Evolutionary conservation across 2,329 filamentous ascomycete genomes (phyloP).

Genomic region (Claviceps sp.): DNA sequence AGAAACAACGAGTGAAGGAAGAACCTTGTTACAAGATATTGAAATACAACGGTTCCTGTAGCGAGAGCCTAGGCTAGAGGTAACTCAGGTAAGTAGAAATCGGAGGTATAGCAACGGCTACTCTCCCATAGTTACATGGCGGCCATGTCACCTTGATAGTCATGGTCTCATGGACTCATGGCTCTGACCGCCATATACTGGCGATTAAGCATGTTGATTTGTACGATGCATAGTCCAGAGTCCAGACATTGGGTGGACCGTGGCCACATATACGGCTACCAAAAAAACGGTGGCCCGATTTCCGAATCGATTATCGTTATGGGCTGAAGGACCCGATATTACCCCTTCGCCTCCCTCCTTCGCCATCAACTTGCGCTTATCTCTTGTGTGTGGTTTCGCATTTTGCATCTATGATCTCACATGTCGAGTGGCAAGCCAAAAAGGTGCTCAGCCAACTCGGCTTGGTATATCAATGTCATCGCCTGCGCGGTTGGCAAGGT

Average conservation of each 20-base stretch:
- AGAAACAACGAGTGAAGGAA: no score
- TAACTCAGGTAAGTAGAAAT: no score
- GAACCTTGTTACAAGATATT: no score
- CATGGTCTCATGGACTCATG: no score
- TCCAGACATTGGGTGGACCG: background rate
- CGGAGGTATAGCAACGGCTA: no score
- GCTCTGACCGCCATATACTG: no score
- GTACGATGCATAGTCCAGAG: background rate
- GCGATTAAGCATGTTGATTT: background rate
- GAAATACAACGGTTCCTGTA: no score
- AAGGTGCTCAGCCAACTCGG: background rate
- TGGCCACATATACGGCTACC: background rate
- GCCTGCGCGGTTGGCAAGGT: constrained; percentile 1
- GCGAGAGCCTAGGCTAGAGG: no score
- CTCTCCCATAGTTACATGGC: no score
- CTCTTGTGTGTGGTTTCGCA: background rate
- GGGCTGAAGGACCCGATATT: background rate
- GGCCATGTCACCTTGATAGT: no score
- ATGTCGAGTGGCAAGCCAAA: background rate
- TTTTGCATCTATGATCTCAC: background rate
- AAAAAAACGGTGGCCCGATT: background rate
- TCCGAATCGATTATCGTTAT: background rate
- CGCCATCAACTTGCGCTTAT: background rate
- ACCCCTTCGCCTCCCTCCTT: background rate
- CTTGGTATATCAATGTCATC: constrained; percentile 3